These are phyloP conservation scores for Hyphopichia buzzinii DNA, from an alignment of 1,139 yeast genomes.

Conservation along the genomic window DNA sequence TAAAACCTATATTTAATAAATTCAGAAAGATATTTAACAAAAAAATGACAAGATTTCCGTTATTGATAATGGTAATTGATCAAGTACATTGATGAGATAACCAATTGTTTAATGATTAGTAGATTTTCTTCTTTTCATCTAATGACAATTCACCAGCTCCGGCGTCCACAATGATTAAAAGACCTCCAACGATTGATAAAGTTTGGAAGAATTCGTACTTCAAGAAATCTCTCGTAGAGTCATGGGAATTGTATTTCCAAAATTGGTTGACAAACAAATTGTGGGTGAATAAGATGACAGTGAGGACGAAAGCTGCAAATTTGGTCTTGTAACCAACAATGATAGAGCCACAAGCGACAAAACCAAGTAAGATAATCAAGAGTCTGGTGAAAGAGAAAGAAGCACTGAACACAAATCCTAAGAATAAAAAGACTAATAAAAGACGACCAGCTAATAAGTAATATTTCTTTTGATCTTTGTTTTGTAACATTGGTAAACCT, in stretches of 20 bases:
- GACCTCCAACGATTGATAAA: constrained; percentile 91
- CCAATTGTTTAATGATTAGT: no score
- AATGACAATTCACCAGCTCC: constrained; percentile 95
- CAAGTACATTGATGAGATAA: no score
- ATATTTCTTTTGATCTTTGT: constrained; percentile 82
- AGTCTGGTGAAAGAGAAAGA: constrained; percentile 70
- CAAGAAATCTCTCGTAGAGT: constrained; percentile 83
- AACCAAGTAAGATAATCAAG: constrained; percentile 67
- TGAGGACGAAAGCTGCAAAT: constrained; percentile 78
- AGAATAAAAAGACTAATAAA: constrained; percentile 77
- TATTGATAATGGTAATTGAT: no score
- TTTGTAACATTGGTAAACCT: constrained; percentile 84
- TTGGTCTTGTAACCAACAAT: constrained; percentile 93
- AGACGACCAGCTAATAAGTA: constrained; percentile 87
- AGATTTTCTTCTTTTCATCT: constrained; percentile 95
- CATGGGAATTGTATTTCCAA: constrained; percentile 73
- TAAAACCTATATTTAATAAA: no score
- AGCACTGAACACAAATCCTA: constrained; percentile 81
- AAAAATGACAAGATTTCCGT: neutral
- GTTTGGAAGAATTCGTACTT: constrained; percentile 96
- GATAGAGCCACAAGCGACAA: constrained; percentile 71
- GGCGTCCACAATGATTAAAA: constrained; percentile 84
- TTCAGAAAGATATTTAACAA: no score
- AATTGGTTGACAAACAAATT: constrained; percentile 83
- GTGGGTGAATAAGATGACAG: constrained; percentile 70